Percentiles rank a stretch among this genome's conserved stretches.
phyloP scores from a whole-genome alignment of 148 eudicot genomes.

The Chenopodium suecicum region DNA sequence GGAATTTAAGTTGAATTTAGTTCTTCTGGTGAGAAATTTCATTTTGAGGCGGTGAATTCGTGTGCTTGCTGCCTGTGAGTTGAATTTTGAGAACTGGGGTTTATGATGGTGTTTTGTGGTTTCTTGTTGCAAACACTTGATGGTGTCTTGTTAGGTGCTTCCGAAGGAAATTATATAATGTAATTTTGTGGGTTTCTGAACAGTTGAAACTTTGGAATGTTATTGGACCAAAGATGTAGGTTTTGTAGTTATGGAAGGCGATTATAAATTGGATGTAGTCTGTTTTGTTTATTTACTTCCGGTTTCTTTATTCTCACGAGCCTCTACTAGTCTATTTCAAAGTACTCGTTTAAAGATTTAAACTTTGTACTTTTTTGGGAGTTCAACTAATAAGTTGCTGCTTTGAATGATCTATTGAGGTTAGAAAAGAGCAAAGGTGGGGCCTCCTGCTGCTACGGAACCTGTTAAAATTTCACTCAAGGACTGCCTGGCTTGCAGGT shows the following conservation, averaged over 20 bases:
- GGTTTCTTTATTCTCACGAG: background rate
- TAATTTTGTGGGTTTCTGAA: background rate
- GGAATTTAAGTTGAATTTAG: background rate
- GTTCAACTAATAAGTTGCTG: slow-evolving; percentile 5
- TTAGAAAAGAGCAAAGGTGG: slow-evolving; percentile 41
- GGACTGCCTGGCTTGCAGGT: slow-evolving; percentile 99
- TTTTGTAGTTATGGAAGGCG: background rate
- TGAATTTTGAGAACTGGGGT: background rate
- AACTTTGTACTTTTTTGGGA: background rate
- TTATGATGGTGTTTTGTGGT: background rate
- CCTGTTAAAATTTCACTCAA: slow-evolving; percentile 94
- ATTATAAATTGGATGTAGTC: background rate
- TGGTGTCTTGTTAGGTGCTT: background rate
- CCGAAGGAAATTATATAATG: background rate
- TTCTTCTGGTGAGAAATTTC: background rate
- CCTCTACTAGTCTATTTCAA: background rate
- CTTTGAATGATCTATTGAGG: slow-evolving; percentile 13
- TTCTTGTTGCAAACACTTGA: background rate
- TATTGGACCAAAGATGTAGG: background rate
- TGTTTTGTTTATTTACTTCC: background rate
- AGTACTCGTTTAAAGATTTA: background rate
- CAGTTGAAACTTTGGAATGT: background rate
- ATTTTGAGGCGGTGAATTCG: background rate
- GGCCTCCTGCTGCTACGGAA: slow-evolving; percentile 41
- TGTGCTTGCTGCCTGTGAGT: background rate